Base-by-base conservation (phyloP, 2,329 filamentous ascomycete species). In the Trichoderma sp. region DNA sequence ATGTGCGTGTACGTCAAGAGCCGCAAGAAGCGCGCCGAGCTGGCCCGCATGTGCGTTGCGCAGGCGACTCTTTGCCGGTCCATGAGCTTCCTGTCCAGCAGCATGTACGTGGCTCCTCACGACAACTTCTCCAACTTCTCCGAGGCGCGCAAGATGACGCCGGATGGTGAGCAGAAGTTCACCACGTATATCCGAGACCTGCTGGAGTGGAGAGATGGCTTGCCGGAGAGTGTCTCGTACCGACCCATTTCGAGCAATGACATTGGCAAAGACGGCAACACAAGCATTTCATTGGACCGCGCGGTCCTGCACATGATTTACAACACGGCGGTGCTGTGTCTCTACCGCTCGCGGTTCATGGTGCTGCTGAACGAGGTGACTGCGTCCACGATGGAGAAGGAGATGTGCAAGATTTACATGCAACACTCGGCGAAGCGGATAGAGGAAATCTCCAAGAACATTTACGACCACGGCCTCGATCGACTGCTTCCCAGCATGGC, bases 181-280 rank as follows among this genome's bases (percentile, higher is more conserved):
- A 57, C 63, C n/a, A 65, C 63, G 37, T 65, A 65, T 27, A 57
- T 65, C 17, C 63, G 63, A n/a, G 63, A 65, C 63, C 52, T 65
- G 52, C 52, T 65, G 37, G 63, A 65, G 52, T 65, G 63, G 63
- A 29, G 63, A n/a, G 63, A 65, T 4, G 63, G 37, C 35, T 15
- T 65, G 52, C 63, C 63, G 15, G 63, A 65, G 63, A 56, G 63
- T 13, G 63, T 65, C 9, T 65, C 63, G 29, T 65, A 65, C 8
- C 37, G 63, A 17, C 63, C 63, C 52, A 65, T 65, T 37, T 65
- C 52, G 27, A 57, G n/a, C 15, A 65, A 52, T 19, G 63, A 65
- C 63, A 57, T 65, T 17, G 25, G 63, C 63, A 57, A 48, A 52
- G 63, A 65, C 29, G 63, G 63, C 12, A 65, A 57, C 17, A 48